Evolutionary conservation across 371 early-diverging fungal genomes (phyloP), one percentile per base, ranked within the genome.

Genomic region (Mucor piriformis): DNA sequence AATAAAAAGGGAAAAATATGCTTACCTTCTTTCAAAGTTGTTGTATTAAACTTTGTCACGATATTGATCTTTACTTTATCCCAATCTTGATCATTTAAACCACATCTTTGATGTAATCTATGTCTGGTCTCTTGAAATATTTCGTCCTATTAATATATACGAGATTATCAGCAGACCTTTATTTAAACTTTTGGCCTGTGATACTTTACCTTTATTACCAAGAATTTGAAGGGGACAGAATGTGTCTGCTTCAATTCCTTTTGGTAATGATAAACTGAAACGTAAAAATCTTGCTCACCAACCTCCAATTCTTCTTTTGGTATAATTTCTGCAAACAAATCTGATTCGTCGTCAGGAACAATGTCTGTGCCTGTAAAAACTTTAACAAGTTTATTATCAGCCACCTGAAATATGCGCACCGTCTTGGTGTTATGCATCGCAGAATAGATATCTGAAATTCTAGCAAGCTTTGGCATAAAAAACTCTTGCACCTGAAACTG

Each of bases 51-150:
- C 44, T 27, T 27, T 6, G 63, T 46, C 5, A 83, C 69, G 38
- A 78, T 57, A 16, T 67, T 65, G 50, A 87, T 64, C 62, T 84
- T 88, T 57, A 88, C 77, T 65, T 89, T 89, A 8, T 72, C 71
- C 63, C 89, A 88, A 13, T 93, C 94, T 71, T 88, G 92, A 51
- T 92, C 92, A 57, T 59, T 70, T 75, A 91, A 69, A 0, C 91
- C 91, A 20, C 87, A 72, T 52, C 86, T 71, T 58, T 62, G 65
- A 49, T 79, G 82, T 47, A 95, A 65, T 12, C 93, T 77, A 38
- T 66, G 57, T 76, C 85, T 89, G 16, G 88, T 87, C 0, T 81
- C 80, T 3, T 67, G 42, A 57, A 90, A 86, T n/a, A 52, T 40
- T 64, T 94, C 94, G 50, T 79, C 85, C 77, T 67, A 34, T 24